Evolutionary conservation across 2,329 filamentous ascomycete genomes (phyloP).

Genomic region (Cladophialophora yegresii): DNA sequence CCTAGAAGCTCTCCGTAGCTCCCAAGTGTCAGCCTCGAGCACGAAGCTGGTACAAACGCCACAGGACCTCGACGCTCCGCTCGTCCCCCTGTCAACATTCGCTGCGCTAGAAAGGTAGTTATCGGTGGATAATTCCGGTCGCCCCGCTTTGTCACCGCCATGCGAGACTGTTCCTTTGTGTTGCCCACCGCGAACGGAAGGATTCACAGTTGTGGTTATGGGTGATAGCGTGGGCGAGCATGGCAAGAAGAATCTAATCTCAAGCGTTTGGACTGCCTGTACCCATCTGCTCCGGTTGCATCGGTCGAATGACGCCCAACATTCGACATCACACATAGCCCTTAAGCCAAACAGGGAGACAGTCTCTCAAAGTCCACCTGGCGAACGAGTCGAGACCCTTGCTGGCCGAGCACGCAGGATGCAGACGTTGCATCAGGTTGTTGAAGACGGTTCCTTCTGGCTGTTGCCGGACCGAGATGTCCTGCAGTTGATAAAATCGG

Average conservation of each 20-base stretch:
- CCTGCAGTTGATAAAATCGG: constrained; percentile 35
- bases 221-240: constrained; percentile 10
- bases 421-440: constrained; percentile 12
- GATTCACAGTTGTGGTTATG: constrained; percentile 8
- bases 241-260: background rate
- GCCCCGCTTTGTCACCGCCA: background rate
- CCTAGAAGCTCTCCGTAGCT: background rate
- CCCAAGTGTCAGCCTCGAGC: background rate
- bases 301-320: background rate
- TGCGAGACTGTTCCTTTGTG: constrained; percentile 9
- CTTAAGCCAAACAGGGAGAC: background rate
- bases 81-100: background rate
- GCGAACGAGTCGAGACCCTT: background rate
- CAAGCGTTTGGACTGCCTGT: constrained; percentile 9
- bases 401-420: constrained; percentile 2
- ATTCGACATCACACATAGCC: background rate
- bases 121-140: background rate
- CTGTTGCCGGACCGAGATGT: constrained; percentile 31
- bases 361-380: background rate
- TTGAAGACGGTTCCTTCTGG: constrained; percentile 28
- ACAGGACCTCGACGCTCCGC: background rate
- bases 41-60: background rate
- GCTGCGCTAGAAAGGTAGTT: background rate
- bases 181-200: constrained; percentile 1
- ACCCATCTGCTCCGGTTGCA: background rate